phyloP scores from a whole-genome alignment of 1,284 basidiomycete species.

The Acaromyces ingoldii region DNA sequence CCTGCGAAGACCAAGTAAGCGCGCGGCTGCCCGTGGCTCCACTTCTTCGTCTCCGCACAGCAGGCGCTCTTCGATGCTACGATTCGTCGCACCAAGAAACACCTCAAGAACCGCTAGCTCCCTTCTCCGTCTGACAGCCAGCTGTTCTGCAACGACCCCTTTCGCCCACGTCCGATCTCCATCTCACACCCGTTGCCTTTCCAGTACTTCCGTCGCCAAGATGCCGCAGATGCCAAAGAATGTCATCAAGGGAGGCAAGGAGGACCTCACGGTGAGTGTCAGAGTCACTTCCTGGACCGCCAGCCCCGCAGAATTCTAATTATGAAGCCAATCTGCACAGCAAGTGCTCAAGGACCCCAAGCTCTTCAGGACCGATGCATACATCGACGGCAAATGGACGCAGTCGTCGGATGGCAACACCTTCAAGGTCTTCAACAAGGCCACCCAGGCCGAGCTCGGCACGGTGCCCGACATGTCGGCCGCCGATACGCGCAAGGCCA shows the following conservation, averaged over 20 bases:
- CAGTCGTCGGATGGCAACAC: constrained; percentile 29
- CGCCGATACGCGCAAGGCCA: constrained; percentile 38
- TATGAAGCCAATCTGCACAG: not conserved
- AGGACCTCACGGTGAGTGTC: constrained; percentile 27
- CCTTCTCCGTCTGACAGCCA: no score
- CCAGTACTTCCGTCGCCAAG: constrained; percentile 9
- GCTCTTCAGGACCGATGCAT: constrained; percentile 35
- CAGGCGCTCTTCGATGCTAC: no score
- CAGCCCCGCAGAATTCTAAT: not conserved
- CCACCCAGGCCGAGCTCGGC: constrained; percentile 41
- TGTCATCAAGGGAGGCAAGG: constrained; percentile 44
- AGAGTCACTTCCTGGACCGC: not conserved
- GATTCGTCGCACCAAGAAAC: no score
- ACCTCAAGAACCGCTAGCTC: no score
- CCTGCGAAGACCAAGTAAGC: no score
- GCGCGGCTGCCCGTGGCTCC: no score
- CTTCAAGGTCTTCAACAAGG: constrained; percentile 47
- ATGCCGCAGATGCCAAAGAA: constrained; percentile 47
- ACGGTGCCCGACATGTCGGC: constrained; percentile 40
- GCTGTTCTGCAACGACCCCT: no score
- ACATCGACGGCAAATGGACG: constrained; percentile 46
- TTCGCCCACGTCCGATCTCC: no score
- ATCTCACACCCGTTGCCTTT: no score
- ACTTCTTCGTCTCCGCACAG: no score
- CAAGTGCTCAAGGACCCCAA: constrained; percentile 26